phyloP scores from a whole-genome alignment of 139 green algal species.

The Coelastrella sp. region DNA sequence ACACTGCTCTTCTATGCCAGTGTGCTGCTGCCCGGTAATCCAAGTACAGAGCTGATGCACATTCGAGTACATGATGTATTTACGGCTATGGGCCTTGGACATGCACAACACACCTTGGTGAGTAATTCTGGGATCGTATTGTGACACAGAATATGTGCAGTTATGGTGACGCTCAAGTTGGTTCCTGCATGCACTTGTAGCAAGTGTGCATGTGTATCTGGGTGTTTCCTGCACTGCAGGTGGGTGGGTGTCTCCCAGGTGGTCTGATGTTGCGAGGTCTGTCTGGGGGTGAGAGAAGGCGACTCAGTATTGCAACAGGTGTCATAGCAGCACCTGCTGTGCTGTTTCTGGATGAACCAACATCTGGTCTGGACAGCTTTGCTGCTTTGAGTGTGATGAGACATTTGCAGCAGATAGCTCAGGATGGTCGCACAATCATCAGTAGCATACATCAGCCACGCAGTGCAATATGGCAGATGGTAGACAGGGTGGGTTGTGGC shows the following conservation, averaged over 20 bases:
- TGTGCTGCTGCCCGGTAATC: constrained; percentile 15
- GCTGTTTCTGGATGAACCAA: constrained; percentile 87
- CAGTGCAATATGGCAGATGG: constrained; percentile 81
- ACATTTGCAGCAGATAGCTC: constrained; percentile 41
- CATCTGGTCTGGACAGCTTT: constrained; percentile 69
- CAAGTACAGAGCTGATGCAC: too few species aligned
- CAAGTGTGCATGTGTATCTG: too few species aligned
- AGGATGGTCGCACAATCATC: too few species aligned
- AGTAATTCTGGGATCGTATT: too few species aligned
- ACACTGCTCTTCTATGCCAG: constrained; percentile 52
- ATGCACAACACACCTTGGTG: constrained; percentile 48
- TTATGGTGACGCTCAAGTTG: background rate
- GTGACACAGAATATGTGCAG: background rate
- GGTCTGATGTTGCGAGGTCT: constrained; percentile 76
- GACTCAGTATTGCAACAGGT: constrained; percentile 84
- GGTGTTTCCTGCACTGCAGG: background rate
- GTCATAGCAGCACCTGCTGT: constrained; percentile 71
- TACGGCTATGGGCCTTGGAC: constrained; percentile 13
- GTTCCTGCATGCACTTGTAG: background rate
- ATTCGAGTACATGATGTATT: constrained; percentile 39
- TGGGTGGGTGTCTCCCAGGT: constrained; percentile 78
- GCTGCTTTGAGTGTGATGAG: constrained; percentile 43
- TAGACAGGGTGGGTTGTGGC: constrained; percentile 73
- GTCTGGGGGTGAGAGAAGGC: constrained; percentile 87
- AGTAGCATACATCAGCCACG: constrained; percentile 88